Base-by-base conservation (phyloP, 2,329 filamentous ascomycete species). In the Beauveria brongniartii region DNA sequence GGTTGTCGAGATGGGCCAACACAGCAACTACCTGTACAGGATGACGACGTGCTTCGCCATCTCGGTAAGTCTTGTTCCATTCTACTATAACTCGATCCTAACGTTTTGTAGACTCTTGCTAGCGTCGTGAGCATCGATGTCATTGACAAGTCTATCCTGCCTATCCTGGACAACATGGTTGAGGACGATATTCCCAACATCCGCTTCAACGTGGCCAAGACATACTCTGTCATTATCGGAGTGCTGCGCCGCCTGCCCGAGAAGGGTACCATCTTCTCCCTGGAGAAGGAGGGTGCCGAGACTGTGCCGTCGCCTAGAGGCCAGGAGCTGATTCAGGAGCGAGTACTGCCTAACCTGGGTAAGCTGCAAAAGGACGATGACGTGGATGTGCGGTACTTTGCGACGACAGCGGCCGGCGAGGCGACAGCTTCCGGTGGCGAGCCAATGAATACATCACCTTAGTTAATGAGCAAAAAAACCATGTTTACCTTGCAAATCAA, bases 31-130 rank as follows among this genome's bases (percentile, higher is more conserved):
- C 74, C 88, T 99, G 58, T 99, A 99, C 83, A 86, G 94, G 73
- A 99, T 99, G 94, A 99, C 94, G 10, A 99, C 94, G n/a, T 97
- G 93, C 79, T 99, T 99, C 74, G 94, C 94, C 64, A 95, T 99
- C 67, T 93, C 92, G 69, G 94, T 99, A 83, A 81, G 90, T 83
- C 10, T 2, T 5, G 9, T 7, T 12, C 7, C 20, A n/a, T 43
- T 30, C 53, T 48, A 34, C 44, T 24, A 24, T 40, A 1, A 18
- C 18, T 40, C 22, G 20, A 20, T 34, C 16, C 69, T 77, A 66
- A 64, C 65, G 22, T 22, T 44, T 63, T 47, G 1, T 54, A 99
- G 94, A 99, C 93, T 26, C 86, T 99, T 64, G 90, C 94, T 34
- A 90, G 90, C 37, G 95, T 96, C 59, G 90, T 99, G 69, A 95